These are phyloP conservation scores for Rhinocladiella mackenziei DNA, from an alignment of 2,329 filamentous ascomycete species.

Conservation along the genomic window DNA sequence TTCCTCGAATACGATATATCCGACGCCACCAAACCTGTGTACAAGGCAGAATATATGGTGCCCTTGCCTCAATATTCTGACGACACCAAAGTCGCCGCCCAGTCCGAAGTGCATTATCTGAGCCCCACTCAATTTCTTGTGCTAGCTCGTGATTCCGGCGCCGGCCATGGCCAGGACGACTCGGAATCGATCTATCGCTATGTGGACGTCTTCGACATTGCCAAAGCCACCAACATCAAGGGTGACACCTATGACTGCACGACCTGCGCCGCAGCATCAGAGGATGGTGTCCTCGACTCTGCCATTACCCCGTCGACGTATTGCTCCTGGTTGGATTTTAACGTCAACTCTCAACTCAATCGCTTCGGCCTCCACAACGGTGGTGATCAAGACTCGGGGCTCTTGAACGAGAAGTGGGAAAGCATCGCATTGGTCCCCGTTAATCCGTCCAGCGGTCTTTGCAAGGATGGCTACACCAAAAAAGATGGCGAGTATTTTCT, in stretches of 20 bases:
- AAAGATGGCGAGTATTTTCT: conserved; percentile 60
- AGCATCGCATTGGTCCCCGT: conserved; percentile 60
- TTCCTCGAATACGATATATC: conserved; percentile 63
- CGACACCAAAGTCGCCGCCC: conserved; percentile 56
- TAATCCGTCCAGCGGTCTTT: conserved; percentile 37
- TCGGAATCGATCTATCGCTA: conserved; percentile 61
- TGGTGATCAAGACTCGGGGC: conserved; percentile 52
- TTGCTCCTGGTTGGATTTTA: conserved; percentile 65
- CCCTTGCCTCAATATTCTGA: conserved; percentile 58
- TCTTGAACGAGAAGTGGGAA: conserved; percentile 78
- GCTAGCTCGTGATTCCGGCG: conserved; percentile 59
- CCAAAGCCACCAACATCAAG: conserved; percentile 58
- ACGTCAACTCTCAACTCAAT: conserved; percentile 60
- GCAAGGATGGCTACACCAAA: conserved; percentile 28
- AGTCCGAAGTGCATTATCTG: conserved; percentile 66
- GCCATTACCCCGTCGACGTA: conserved; percentile 57
- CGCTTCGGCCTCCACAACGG: conserved; percentile 68
- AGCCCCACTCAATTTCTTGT: conserved; percentile 62
- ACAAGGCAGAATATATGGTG: conserved; percentile 62
- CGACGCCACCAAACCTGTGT: conserved; percentile 39
- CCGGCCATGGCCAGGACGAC: conserved; percentile 54
- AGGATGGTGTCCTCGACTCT: conserved; percentile 51
- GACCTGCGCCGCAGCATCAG: conserved; percentile 45
- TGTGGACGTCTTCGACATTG: conserved; percentile 65
- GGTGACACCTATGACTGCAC: conserved; percentile 39